These are phyloP conservation scores for Acrocalymma vagum DNA, from an alignment of 2,329 filamentous ascomycete species.

Conservation along the genomic window DNA sequence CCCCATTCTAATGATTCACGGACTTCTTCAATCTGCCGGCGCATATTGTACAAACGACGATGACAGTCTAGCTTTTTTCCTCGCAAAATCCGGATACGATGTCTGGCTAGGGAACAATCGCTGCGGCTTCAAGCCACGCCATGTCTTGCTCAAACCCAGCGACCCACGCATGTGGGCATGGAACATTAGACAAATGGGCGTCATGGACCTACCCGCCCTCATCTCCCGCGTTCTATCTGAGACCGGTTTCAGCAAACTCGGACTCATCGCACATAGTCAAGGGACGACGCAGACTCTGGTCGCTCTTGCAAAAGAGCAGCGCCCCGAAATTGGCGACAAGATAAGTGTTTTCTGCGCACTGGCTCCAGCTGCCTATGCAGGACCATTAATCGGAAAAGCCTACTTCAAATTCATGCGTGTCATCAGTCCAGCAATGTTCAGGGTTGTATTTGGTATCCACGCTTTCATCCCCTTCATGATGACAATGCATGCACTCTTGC, in stretches of 20 bases:
- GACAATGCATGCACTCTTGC: conserved; percentile 75
- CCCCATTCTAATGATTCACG: conserved; percentile 87
- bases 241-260: conserved; percentile 84
- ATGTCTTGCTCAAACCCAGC: conserved; percentile 72
- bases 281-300: conserved; percentile 90
- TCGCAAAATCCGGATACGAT: conserved; percentile 91
- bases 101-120: conserved; percentile 96
- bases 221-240: conserved; percentile 80
- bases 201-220: conserved; percentile 85
- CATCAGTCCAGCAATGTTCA: conserved; percentile 79
- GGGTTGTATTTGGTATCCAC: conserved; percentile 88
- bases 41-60: conserved; percentile 93
- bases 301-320: conserved; percentile 87
- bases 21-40: conserved; percentile 85
- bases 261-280: conserved; percentile 86
- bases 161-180: conserved; percentile 97
- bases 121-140: conserved; percentile 82
- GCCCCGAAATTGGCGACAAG: conserved; percentile 82
- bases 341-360: conserved; percentile 91
- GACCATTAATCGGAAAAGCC: conserved; percentile 82
- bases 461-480: conserved; percentile 96
- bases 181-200: conserved; percentile 95
- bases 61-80: conserved; percentile 86
- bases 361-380: conserved; percentile 89
- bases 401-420: conserved; percentile 92